Percentiles rank a stretch among this genome's conserved stretches.
Conservation (phyloP, 2,329 filamentous ascomycete species). For the Colletotrichum acutatum region DNA sequence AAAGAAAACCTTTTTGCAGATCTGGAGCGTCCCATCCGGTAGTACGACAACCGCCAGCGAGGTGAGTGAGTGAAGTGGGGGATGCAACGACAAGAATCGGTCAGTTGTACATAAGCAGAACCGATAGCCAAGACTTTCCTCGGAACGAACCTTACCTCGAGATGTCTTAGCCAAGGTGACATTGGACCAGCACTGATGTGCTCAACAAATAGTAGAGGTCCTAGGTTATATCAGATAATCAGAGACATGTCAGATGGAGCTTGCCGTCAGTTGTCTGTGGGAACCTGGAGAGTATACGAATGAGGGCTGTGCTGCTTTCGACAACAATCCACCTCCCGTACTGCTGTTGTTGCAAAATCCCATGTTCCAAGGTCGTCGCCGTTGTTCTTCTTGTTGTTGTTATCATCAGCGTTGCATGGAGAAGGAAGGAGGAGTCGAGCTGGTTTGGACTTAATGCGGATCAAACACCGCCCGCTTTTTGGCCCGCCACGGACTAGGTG, state of each 20-base stretch:
- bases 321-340: background rate
- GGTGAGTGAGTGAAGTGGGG: background rate
- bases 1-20: background rate
- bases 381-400: background rate
- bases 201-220: background rate
- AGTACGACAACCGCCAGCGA: background rate
- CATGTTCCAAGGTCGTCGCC: background rate
- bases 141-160: slow-evolving; percentile 4
- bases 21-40: background rate
- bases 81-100: slow-evolving; percentile 6
- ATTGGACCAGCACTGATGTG: background rate
- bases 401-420: slow-evolving; percentile 18
- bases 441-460: slow-evolving; percentile 37
- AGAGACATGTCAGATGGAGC: background rate
- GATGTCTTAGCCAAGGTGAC: slow-evolving; percentile 12
- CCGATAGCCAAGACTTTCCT: slow-evolving; percentile 11
- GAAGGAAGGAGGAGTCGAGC: slow-evolving; percentile 5
- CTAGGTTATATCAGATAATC: background rate
- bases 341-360: background rate
- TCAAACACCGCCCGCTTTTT: slow-evolving; percentile 34
- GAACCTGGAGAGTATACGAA: background rate
- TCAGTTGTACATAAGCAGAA: background rate
- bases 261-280: background rate
- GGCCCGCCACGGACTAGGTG: background rate
- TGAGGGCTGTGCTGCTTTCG: background rate